A percentile compares a stretch with the other conserved stretches of the same genome.
These are phyloP conservation scores for Leccinum boreale DNA, from an alignment of 768 basidiomycete genomes.

Conservation along the genomic window DNA sequence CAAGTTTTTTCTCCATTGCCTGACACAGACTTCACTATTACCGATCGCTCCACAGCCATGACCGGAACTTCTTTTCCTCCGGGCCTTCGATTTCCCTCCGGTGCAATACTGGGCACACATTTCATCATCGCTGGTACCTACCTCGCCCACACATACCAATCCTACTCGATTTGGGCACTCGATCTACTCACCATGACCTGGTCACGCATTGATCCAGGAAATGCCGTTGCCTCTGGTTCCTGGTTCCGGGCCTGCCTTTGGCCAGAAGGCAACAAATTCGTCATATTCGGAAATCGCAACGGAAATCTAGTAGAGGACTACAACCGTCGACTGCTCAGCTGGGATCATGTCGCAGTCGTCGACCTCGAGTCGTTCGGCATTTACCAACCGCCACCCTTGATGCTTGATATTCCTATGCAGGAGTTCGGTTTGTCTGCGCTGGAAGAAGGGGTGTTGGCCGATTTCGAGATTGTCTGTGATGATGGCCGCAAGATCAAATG, in stretches of 20 bases:
- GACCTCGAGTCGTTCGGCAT: constrained; percentile 95
- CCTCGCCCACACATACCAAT: constrained; percentile 89
- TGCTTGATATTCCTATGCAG: constrained; percentile 69
- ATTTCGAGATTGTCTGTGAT: constrained; percentile 92
- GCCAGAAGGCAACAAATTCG: constrained; percentile 78
- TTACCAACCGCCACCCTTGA: constrained; percentile 78
- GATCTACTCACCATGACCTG: constrained; percentile 81
- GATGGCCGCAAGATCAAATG: constrained; percentile 83
- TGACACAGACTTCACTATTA: constrained; percentile 70
- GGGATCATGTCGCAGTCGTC: constrained; percentile 89
- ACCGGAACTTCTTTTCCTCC: constrained; percentile 81
- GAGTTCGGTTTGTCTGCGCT: constrained; percentile 81
- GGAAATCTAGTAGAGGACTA: constrained; percentile 92
- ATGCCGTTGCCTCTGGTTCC: constrained; percentile 80
- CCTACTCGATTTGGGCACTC: constrained; percentile 95
- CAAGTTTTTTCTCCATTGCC: constrained; percentile 86
- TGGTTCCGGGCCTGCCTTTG: constrained; percentile 94
- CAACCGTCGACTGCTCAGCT: constrained; percentile 84
- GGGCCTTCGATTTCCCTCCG: constrained; percentile 93
- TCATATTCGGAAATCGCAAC: constrained; percentile 87
- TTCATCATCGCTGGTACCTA: constrained; percentile 96
- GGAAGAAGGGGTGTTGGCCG: constrained; percentile 76
- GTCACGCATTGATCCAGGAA: constrained; percentile 87
- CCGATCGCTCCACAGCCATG: constrained; percentile 82
- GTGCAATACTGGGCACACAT: constrained; percentile 85